Evolutionary conservation across 352 stramenopile species (phyloP), one percentile per base, ranked within the genome.

Genomic region (Phytopythium sindhum): DNA sequence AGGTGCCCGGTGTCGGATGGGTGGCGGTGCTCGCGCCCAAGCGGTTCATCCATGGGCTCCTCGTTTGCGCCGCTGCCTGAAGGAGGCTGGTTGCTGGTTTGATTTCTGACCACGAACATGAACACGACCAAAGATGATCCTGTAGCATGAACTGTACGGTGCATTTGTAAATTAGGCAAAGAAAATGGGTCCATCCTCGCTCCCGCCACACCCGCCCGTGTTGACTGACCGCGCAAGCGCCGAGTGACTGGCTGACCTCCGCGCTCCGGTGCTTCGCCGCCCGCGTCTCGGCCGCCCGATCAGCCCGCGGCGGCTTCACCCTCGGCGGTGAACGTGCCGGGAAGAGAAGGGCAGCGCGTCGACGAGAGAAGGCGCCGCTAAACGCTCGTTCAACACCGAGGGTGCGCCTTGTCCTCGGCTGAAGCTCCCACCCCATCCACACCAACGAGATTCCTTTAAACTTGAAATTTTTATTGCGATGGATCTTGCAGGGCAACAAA

Each of bases 401-500:
- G 6, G 21, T 45, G 17, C 50, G 50, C 50, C 50, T 56, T 14
- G 0, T 24, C n/a, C 47, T 53, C 45, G 47, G 41, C 42, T 50
- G 42, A 50, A 50, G 42, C 42, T 24, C 19, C 42, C 42, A 12
- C 19, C 24, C n/a, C 55, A 51, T 51, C 35, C 11, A 39, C 51
- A 9, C 51, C 29, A 17, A 28, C 21, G 39, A 61, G 55, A 61
- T 61, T 61, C 55, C 23, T 7, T 1, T 7, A 4, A 2, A 24
- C 55, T 61, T 35, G 24, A 4, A 12, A 15, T 42, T 29, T 41
- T 37, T 61, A 61, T 61, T 47, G 23, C n/a, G 6, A 41, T 39
- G 55, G 55, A 61, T 61, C 55, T 61, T 61, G 55, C 24, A 61
- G 55, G 55, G 55, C 24, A 52, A 17, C 55, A 19, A n/a, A 33